Percentiles rank a stretch among this genome's conserved stretches.
These are phyloP conservation scores for Epichloe gansuensis DNA, from an alignment of 2,329 filamentous ascomycete genomes.

Conservation along the genomic window DNA sequence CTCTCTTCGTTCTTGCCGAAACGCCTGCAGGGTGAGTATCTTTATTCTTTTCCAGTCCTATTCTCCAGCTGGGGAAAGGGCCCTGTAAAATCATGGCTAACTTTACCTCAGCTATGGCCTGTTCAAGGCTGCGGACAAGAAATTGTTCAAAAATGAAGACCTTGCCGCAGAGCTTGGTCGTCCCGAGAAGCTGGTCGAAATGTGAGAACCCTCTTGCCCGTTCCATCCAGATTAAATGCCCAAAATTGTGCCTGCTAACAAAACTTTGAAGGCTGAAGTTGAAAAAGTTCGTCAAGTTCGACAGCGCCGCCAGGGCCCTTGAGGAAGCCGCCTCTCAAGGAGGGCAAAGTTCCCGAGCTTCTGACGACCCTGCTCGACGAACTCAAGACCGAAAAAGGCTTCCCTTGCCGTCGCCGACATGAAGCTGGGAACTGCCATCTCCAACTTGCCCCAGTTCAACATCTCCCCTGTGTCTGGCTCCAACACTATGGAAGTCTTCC, in stretches of 20 bases:
- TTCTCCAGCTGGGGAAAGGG: background rate
- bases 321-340: slow-evolving; percentile 83
- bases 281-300: slow-evolving; percentile 96
- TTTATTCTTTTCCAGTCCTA: background rate
- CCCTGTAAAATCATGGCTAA: slow-evolving; percentile 15
- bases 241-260: background rate
- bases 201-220: slow-evolving; percentile 42
- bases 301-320: slow-evolving; percentile 79
- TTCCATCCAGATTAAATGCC: background rate
- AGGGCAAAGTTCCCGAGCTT: slow-evolving; percentile 89
- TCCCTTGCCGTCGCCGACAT: slow-evolving; percentile 89
- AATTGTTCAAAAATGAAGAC: slow-evolving; percentile 82
- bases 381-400: slow-evolving; percentile 94
- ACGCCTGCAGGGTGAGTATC: slow-evolving; percentile 64
- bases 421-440: slow-evolving; percentile 84
- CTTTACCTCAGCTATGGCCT: slow-evolving; percentile 67
- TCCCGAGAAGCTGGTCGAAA: slow-evolving; percentile 72
- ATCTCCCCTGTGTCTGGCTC: slow-evolving; percentile 63
- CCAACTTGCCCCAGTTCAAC: slow-evolving; percentile 78
- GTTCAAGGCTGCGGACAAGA: slow-evolving; percentile 98
- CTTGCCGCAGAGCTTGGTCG: slow-evolving; percentile 62
- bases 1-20: slow-evolving; percentile 86
- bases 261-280: slow-evolving; percentile 61
- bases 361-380: slow-evolving; percentile 71
- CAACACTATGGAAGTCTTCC: slow-evolving; percentile 66